Conservation (phyloP, 1,284 basidiomycete species). For the Irpex rosettiformis region DNA sequence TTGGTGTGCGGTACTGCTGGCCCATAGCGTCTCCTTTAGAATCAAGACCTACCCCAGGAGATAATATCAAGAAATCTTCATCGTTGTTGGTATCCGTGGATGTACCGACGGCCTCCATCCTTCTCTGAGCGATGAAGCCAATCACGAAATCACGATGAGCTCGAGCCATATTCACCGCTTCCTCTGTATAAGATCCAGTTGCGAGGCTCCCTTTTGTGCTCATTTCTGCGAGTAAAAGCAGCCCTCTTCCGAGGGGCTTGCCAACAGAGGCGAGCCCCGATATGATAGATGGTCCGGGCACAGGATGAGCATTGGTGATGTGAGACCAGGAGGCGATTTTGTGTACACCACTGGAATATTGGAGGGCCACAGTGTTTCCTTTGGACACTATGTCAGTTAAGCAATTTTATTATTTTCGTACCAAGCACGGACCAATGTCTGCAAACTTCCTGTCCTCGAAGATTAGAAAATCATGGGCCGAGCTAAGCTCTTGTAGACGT, state of each 20-base stretch:
- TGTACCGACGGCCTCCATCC: slow-evolving; percentile 69
- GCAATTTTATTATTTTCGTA: not conserved
- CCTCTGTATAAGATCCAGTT: slow-evolving; percentile 80
- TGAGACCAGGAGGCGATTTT: slow-evolving; percentile 96
- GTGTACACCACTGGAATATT: slow-evolving; percentile 93
- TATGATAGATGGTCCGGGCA: slow-evolving; percentile 94
- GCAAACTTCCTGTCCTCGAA: slow-evolving; percentile 99
- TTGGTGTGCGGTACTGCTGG: slow-evolving; percentile 94
- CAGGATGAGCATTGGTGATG: slow-evolving; percentile 94
- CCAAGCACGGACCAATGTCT: slow-evolving; percentile 77
- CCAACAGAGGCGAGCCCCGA: slow-evolving; percentile 87
- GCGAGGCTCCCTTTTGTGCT: slow-evolving; percentile 88
- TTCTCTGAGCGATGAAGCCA: slow-evolving; percentile 90
- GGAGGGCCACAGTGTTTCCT: slow-evolving; percentile 96
- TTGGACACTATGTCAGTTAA: not conserved
- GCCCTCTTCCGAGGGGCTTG: slow-evolving; percentile 78
- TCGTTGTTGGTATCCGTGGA: slow-evolving; percentile 28
- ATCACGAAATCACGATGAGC: slow-evolving; percentile 83
- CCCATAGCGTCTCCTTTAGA: slow-evolving; percentile 85
- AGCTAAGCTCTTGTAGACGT: slow-evolving; percentile 68
- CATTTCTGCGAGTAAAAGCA: slow-evolving; percentile 96
- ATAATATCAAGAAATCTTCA: slow-evolving; percentile 88
- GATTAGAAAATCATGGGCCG: slow-evolving; percentile 91
- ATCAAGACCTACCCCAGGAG: slow-evolving; percentile 91
- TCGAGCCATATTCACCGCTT: slow-evolving; percentile 86